Evolutionary conservation across 148 eudicot species (phyloP), one percentile per base, ranked within the genome.

Genomic region (Diospyros kaki): DNA sequence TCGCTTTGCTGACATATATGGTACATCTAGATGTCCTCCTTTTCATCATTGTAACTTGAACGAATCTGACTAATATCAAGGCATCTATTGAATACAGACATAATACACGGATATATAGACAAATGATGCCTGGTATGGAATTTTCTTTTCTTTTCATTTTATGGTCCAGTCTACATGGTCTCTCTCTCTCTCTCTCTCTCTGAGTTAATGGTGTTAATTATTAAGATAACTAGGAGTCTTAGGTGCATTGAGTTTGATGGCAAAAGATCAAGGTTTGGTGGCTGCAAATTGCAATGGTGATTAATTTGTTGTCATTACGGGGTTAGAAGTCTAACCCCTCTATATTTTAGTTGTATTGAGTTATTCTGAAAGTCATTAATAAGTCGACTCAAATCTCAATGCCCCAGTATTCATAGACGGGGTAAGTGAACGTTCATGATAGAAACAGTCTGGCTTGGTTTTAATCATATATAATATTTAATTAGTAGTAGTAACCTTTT

Each of bases 381-480:
- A 40, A 76, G 75, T 62, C 48, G 71, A 79, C 87, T 71, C 87
- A 78, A 81, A 83, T 83, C 83, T 87, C 85, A 74, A 81, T 10
- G 81, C 10, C n/a, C n/a, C n/a, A n/a, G n/a, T n/a, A n/a, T n/a
- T n/a, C n/a, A n/a, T n/a, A n/a, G n/a, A n/a, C n/a, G n/a, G n/a
- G n/a, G n/a, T n/a, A n/a, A n/a, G n/a, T n/a, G n/a, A n/a, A n/a
- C n/a, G n/a, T n/a, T n/a, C n/a, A n/a, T n/a, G n/a, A n/a, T n/a
- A n/a, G n/a, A n/a, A n/a, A n/a, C n/a, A n/a, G n/a, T n/a, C n/a
- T n/a, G n/a, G n/a, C n/a, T n/a, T n/a, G n/a, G n/a, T n/a, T n/a
- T n/a, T n/a, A n/a, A n/a, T n/a, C n/a, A n/a, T n/a, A n/a, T n/a
- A n/a, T n/a, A n/a, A n/a, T n/a, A n/a, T n/a, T n/a, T n/a, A n/a